Conservation (phyloP, 352 stramenopile species). For the Phytophthora hibernalis region DNA sequence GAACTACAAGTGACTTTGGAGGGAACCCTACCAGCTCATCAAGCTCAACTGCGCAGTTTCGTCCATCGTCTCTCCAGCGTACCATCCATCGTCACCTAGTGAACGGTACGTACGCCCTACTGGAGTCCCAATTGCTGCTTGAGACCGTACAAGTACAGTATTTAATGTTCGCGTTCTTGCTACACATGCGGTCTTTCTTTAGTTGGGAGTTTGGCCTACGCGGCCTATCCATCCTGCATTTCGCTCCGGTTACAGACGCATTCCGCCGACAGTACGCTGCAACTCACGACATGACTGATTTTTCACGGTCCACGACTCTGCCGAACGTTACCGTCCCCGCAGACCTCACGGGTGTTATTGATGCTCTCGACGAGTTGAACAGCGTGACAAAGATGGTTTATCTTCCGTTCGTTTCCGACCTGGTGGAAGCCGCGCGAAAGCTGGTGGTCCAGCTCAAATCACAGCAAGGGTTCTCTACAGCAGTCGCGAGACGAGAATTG, state of each 20-base stretch:
- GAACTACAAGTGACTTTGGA: background rate
- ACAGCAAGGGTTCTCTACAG: background rate
- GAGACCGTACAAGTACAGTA: background rate
- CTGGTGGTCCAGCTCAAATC: background rate
- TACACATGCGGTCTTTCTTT: background rate
- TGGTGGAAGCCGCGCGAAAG: background rate
- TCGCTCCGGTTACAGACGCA: background rate
- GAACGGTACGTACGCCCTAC: too few relatives aligned
- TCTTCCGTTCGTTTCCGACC: too few relatives aligned
- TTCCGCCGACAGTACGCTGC: background rate
- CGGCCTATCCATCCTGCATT: background rate
- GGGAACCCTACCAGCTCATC: background rate
- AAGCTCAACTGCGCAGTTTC: background rate
- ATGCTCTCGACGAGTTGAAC: too few relatives aligned
- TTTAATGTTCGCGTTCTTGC: background rate
- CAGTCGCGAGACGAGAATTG: background rate
- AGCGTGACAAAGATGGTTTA: too few relatives aligned
- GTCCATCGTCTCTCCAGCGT: background rate
- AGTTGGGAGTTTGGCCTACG: background rate
- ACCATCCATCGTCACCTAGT: background rate
- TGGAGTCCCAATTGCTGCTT: background rate
- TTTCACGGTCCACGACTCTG: background rate
- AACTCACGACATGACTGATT: background rate
- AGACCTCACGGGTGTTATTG: too few relatives aligned
- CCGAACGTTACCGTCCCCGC: too few relatives aligned